Conservation (phyloP, 306 rosid species). For the Bauhinia variegata region DNA sequence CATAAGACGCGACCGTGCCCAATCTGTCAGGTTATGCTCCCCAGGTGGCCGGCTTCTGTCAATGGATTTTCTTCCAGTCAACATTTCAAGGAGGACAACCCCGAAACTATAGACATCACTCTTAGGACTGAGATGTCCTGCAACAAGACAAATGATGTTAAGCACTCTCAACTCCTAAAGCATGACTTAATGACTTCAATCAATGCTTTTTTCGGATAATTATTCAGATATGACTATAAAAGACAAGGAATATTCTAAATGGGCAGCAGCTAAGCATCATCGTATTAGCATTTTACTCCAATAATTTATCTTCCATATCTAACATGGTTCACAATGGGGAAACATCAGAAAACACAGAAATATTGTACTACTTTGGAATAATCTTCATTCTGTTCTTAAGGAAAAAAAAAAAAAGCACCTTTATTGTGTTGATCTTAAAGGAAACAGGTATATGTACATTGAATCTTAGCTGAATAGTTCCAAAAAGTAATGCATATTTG, state of each 20-base stretch:
- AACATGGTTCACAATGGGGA: not conserved
- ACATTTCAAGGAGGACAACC: conserved; percentile 65
- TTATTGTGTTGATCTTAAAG: too few species aligned
- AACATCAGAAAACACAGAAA: too few species aligned
- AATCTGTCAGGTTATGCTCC: conserved; percentile 57
- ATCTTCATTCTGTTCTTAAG: too few species aligned
- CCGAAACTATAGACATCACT: conserved; percentile 80
- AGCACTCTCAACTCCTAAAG: not conserved
- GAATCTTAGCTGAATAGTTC: too few species aligned
- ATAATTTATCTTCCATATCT: not conserved
- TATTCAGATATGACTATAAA: not conserved
- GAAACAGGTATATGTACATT: too few species aligned
- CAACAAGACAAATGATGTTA: conserved; percentile 16
- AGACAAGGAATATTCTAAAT: not conserved
- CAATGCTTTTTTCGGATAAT: not conserved
- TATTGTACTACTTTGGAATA: too few species aligned
- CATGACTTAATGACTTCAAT: not conserved
- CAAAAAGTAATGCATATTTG: too few species aligned
- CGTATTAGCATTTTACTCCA: not conserved
- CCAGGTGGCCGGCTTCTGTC: conserved; percentile 33
- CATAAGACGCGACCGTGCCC: conserved; percentile 46
- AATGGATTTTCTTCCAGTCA: conserved; percentile 59
- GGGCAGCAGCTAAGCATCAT: not conserved
- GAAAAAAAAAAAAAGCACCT: too few species aligned
- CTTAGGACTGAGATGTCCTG: conserved; percentile 65